A percentile compares a stretch with the other conserved stretches of the same genome.
These are phyloP conservation scores for Fraxinus latifolia DNA, from an alignment of 305 asterid genomes.

Conservation along the genomic window DNA sequence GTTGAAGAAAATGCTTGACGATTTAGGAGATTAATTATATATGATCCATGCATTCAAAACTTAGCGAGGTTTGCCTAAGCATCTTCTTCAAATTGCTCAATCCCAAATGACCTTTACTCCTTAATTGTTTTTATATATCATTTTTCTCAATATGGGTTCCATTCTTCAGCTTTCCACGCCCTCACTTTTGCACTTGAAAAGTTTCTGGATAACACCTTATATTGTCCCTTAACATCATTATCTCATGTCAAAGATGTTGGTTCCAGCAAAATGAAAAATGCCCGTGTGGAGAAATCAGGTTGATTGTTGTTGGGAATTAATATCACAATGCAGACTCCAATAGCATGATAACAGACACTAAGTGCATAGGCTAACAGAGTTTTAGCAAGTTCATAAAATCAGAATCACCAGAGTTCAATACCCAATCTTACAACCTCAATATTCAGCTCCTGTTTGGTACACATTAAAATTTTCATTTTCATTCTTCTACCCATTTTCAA, in stretches of 20 bases:
- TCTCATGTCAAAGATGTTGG: background rate
- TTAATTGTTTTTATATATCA: background rate
- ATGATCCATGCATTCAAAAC: background rate
- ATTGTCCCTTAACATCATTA: background rate
- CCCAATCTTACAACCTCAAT: no score
- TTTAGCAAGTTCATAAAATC: no score
- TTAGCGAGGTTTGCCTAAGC: background rate
- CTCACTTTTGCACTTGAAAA: background rate
- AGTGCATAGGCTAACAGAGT: no score
- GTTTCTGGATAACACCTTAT: background rate
- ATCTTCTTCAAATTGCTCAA: background rate
- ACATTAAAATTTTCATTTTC: no score
- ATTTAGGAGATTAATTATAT: background rate
- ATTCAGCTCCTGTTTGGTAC: no score
- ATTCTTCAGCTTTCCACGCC: background rate
- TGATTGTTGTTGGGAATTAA: background rate
- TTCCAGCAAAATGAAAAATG: background rate
- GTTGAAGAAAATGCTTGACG: background rate
- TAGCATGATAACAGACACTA: no score
- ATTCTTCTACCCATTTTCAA: no score
- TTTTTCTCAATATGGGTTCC: background rate
- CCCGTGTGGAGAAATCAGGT: background rate
- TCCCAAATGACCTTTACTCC: background rate
- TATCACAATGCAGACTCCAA: no score
- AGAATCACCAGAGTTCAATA: no score